Percentiles rank a stretch among this genome's conserved stretches.
phyloP scores from a whole-genome alignment of 2,329 filamentous ascomycete genomes.

The Calonectria hawksworthii region DNA sequence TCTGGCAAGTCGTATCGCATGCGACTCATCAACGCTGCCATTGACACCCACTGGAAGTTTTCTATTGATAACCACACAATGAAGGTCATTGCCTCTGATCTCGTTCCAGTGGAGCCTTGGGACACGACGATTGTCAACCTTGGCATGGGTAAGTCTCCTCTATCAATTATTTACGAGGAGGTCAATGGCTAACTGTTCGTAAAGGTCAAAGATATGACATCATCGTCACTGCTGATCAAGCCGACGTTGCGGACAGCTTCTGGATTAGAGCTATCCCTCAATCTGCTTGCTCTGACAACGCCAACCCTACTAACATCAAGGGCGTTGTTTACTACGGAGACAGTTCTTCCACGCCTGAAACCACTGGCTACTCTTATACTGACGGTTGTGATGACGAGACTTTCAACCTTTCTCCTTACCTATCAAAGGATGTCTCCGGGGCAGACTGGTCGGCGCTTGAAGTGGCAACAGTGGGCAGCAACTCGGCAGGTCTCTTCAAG shows the following conservation, averaged over 20 bases:
- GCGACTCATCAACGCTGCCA: slow-evolving; percentile 63
- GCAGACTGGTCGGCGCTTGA: background rate
- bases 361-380: background rate
- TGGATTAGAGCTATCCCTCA: background rate
- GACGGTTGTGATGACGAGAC: background rate
- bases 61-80: slow-evolving; percentile 69
- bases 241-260: background rate
- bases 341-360: background rate
- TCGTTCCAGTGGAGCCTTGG: slow-evolving; percentile 71
- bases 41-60: slow-evolving; percentile 62
- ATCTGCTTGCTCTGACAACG: slow-evolving; percentile 2
- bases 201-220: slow-evolving; percentile 8
- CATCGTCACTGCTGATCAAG: background rate
- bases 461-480: background rate
- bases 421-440: background rate
- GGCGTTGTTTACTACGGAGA: background rate
- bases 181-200: background rate
- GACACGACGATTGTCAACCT: slow-evolving; percentile 47
- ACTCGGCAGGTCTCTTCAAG: background rate
- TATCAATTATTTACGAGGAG: no score
- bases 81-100: slow-evolving; percentile 69
- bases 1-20: slow-evolving; percentile 61
- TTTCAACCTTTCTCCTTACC: background rate
- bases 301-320: background rate
- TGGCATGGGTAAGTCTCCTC: background rate